phyloP scores from a whole-genome alignment of 192 early-diverging fungal genomes.

The Podila minutissima region DNA sequence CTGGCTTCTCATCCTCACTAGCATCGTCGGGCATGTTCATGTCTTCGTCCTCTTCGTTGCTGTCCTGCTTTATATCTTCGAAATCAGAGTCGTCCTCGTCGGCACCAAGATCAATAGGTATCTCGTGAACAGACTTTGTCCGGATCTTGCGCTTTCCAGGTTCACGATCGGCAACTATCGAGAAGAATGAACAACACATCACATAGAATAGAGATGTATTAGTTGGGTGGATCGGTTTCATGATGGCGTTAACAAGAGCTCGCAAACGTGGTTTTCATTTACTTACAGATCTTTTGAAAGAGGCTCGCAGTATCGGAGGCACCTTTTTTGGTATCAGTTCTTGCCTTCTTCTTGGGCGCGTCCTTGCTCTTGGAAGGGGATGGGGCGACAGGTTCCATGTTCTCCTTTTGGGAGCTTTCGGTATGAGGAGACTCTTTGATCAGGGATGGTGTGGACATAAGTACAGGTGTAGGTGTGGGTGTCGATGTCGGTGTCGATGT shows the following conservation, averaged over 20 bases:
- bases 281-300: constrained; percentile 53
- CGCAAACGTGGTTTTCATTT: too few species aligned
- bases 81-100: constrained; percentile 55
- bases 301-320: constrained; percentile 46
- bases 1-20: constrained; percentile 38
- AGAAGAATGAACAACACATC: not conserved
- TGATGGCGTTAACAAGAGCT: too few species aligned
- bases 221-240: not conserved
- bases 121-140: constrained; percentile 47
- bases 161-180: constrained; percentile 54
- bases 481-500: not conserved
- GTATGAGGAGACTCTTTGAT: not conserved
- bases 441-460: too few species aligned
- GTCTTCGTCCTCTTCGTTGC: constrained; percentile 45
- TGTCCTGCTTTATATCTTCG: constrained; percentile 36
- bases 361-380: constrained; percentile 16
- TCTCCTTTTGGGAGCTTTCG: not conserved
- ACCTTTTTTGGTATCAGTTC: constrained; percentile 22
- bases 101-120: constrained; percentile 45
- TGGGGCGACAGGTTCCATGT: not conserved
- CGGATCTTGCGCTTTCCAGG: constrained; percentile 58
- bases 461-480: too few species aligned
- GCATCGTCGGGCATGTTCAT: constrained; percentile 47
- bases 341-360: constrained; percentile 35
- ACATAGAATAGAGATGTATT: not conserved